A percentile compares a stretch with the other conserved stretches of the same genome.
These are phyloP conservation scores for Oryza officinalis DNA, from an alignment of 176 grass and related monocot species.

Conservation along the genomic window DNA sequence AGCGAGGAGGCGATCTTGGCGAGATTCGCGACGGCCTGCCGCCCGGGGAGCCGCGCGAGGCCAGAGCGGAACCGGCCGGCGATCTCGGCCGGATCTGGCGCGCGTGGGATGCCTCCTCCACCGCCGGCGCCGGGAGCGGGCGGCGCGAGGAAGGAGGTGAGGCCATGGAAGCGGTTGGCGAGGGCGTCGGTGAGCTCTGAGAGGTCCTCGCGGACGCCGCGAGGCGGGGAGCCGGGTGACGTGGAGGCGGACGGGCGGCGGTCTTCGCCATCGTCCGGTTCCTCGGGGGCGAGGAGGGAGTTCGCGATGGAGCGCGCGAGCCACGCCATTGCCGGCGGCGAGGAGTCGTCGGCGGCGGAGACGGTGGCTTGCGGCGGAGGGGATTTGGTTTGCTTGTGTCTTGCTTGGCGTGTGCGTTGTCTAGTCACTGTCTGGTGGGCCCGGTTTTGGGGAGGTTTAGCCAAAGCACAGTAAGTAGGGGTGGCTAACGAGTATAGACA, in stretches of 20 bases:
- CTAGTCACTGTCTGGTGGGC: conserved; percentile 1
- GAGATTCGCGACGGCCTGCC: conserved; percentile 79
- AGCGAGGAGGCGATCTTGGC: conserved; percentile 81
- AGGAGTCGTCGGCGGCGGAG: not conserved
- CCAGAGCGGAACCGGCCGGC: conserved; percentile 67
- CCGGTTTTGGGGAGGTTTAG: not conserved
- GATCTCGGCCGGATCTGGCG: conserved; percentile 65
- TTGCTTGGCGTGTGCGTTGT: not conserved
- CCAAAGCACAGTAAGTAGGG: not conserved
- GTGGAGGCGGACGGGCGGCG: not conserved
- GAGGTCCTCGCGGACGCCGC: conserved; percentile 86
- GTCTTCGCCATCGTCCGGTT: not conserved
- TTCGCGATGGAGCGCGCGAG: conserved; percentile 74
- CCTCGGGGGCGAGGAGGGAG: conserved; percentile 50
- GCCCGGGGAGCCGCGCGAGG: conserved; percentile 70
- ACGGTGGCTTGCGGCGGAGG: not conserved
- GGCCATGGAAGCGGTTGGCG: conserved; percentile 66
- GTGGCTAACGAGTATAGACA: too few relatives aligned
- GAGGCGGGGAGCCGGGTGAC: conserved; percentile 37
- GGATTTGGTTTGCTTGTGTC: not conserved
- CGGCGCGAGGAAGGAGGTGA: conserved; percentile 76
- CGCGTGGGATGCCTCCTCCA: not conserved
- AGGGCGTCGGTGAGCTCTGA: conserved; percentile 79
- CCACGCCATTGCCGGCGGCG: conserved; percentile 70
- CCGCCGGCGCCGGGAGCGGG: not conserved